phyloP scores from a whole-genome alignment of 2,329 filamentous ascomycete genomes.

The Neobulgaria alba region DNA sequence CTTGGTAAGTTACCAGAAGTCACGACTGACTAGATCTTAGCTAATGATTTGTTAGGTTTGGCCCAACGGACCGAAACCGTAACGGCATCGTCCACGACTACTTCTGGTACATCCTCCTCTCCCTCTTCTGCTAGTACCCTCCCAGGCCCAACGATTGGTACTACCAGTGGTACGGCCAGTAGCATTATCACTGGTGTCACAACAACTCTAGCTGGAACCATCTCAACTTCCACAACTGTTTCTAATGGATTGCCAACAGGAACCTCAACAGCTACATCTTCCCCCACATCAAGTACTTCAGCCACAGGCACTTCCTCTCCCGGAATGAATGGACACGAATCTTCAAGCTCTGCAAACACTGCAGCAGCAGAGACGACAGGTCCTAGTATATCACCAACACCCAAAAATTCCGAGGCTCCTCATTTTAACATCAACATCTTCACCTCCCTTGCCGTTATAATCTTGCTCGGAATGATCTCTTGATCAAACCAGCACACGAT shows the following conservation, averaged over 20 bases:
- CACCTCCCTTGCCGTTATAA: not conserved
- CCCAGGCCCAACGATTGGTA: not conserved
- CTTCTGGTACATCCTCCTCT: slow-evolving; percentile 8
- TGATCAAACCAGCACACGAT: not conserved
- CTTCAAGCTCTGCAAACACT: slow-evolving; percentile 17
- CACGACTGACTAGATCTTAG: not conserved
- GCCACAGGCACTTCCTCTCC: slow-evolving; percentile 15
- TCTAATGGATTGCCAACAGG: slow-evolving; percentile 3
- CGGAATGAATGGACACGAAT: slow-evolving; percentile 33
- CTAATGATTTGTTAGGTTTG: slow-evolving; percentile 17
- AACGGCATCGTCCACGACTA: slow-evolving; percentile 11
- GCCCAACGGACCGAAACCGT: slow-evolving; percentile 10
- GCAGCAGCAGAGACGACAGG: slow-evolving; percentile 15
- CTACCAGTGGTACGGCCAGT: no score
- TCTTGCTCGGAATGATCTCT: not conserved
- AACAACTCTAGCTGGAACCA: not conserved
- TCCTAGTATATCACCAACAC: slow-evolving; percentile 3
- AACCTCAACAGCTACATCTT: slow-evolving; percentile 19
- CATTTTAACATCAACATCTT: not conserved
- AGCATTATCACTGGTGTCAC: no score
- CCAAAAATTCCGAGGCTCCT: slow-evolving; percentile 7
- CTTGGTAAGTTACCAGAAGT: slow-evolving; percentile 45
- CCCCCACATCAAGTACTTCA: slow-evolving; percentile 7
- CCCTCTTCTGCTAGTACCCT: not conserved
- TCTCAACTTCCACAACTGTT: not conserved